A percentile compares a stretch with the other conserved stretches of the same genome.
These are phyloP conservation scores for Knufia fluminis DNA, from an alignment of 2,329 filamentous ascomycete species.

Conservation along the genomic window DNA sequence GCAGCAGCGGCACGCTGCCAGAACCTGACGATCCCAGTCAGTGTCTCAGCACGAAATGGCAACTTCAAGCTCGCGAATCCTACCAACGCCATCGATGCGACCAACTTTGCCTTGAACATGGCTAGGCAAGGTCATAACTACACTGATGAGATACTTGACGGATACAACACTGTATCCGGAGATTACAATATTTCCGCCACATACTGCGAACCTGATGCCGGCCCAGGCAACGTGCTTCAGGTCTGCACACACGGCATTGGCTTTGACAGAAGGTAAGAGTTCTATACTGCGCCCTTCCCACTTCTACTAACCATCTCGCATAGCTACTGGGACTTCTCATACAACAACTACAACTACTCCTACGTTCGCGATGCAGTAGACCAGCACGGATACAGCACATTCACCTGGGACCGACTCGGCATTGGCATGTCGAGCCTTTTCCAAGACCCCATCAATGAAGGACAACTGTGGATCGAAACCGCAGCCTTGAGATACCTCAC, in stretches of 20 bases:
- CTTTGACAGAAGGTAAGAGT: constrained; percentile 24
- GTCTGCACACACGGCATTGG: constrained; percentile 33
- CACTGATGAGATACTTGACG: constrained; percentile 36
- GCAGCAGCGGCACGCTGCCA: constrained; percentile 30
- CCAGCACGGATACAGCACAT: constrained; percentile 48
- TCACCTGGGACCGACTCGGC: constrained; percentile 55
- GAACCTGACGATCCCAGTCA: constrained; percentile 49
- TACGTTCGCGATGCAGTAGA: constrained; percentile 50
- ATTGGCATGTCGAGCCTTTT: constrained; percentile 47
- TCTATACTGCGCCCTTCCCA: not conserved
- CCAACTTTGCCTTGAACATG: constrained; percentile 46
- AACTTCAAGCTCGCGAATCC: constrained; percentile 44
- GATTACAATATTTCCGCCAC: constrained; percentile 51
- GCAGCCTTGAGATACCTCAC: constrained; percentile 49
- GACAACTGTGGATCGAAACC: constrained; percentile 51
- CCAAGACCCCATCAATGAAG: constrained; percentile 50
- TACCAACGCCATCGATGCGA: constrained; percentile 47
- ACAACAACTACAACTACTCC: constrained; percentile 52
- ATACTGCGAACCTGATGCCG: constrained; percentile 50
- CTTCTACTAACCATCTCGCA: constrained; percentile 31
- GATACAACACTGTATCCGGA: constrained; percentile 43
- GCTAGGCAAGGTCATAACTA: constrained; percentile 40
- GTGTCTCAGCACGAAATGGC: constrained; percentile 46
- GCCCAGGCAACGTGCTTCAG: constrained; percentile 25
- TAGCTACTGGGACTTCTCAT: constrained; percentile 52